Conservation (phyloP, 139 green algal genomes). For the Chlorella vulgaris region DNA sequence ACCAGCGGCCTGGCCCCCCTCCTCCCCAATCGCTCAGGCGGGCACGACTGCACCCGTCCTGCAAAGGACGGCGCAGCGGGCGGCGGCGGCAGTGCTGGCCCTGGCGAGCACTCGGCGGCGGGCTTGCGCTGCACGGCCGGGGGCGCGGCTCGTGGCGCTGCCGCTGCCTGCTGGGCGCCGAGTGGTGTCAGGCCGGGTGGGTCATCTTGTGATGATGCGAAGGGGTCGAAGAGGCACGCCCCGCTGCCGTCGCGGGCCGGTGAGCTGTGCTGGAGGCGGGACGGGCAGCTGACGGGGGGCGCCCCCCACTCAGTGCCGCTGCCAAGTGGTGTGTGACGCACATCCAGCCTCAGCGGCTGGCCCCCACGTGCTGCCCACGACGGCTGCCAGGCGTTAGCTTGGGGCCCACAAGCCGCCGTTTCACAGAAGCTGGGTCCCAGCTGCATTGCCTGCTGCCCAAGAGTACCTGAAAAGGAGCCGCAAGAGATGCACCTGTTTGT, state of each 20-base stretch:
- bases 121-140: slow-evolving; percentile 17
- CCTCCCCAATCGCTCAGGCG: background rate
- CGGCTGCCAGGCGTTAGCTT: too few relatives aligned
- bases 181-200: slow-evolving; percentile 12
- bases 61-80: background rate
- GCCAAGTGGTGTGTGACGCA: background rate
- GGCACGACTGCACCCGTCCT: slow-evolving; percentile 25
- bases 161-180: background rate
- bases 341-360: background rate
- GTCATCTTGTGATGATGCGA: background rate
- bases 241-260: background rate
- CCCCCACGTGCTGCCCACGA: too few relatives aligned
- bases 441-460: too few relatives aligned
- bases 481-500: too few relatives aligned
- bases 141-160: slow-evolving; percentile 1
- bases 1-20: background rate
- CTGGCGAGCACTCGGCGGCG: background rate
- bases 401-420: too few relatives aligned
- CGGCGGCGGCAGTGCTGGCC: background rate
- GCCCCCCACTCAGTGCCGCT: background rate
- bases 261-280: slow-evolving; percentile 6
- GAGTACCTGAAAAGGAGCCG: too few relatives aligned
- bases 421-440: too few relatives aligned
- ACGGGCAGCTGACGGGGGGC: slow-evolving; percentile 13
- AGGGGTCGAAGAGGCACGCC: background rate